Evolutionary conservation across 441 rosid genomes (phyloP).

Genomic region (Erodium chrysanthum): DNA sequence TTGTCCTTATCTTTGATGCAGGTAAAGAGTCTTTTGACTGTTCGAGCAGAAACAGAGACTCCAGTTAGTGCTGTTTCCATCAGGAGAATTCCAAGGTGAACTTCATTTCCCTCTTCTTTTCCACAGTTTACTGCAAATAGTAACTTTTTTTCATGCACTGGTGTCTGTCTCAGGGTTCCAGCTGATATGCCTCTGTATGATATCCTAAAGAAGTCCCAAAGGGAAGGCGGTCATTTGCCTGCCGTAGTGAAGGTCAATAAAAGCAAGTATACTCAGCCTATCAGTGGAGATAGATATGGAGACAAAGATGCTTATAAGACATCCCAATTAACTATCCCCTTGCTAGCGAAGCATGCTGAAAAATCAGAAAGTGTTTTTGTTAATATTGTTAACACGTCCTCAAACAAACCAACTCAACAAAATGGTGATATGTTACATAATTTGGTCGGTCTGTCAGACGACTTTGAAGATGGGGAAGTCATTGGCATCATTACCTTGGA

Average conservation of each 20-base stretch:
- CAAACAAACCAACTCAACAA: slow-evolving; percentile 24
- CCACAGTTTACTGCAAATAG: not conserved
- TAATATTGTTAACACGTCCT: slow-evolving; percentile 43
- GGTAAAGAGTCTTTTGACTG: slow-evolving; percentile 94
- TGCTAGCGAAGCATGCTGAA: slow-evolving; percentile 45
- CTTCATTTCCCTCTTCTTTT: slow-evolving; percentile 1
- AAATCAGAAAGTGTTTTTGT: slow-evolving; percentile 44
- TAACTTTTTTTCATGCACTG: slow-evolving; percentile 9
- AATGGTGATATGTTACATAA: slow-evolving; percentile 30
- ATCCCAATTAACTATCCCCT: slow-evolving; percentile 50
- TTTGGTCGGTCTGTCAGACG: slow-evolving; percentile 42
- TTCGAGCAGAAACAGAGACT: slow-evolving; percentile 92
- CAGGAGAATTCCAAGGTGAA: slow-evolving; percentile 78
- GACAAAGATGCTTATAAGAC: slow-evolving; percentile 28
- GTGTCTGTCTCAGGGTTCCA: slow-evolving; percentile 51
- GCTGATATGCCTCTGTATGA: slow-evolving; percentile 86
- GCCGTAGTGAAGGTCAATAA: slow-evolving; percentile 80
- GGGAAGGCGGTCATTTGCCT: slow-evolving; percentile 97
- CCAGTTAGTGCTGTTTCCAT: slow-evolving; percentile 91
- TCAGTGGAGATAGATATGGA: slow-evolving; percentile 31
- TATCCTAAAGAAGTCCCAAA: slow-evolving; percentile 88
- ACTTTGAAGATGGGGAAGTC: slow-evolving; percentile 83
- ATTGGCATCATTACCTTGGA: slow-evolving; percentile 91
- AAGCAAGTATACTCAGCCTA: slow-evolving; percentile 33
- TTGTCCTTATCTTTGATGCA: slow-evolving; percentile 18